Conservation (phyloP, 441 rosid genomes). For the Pelargonium fulgidum region DNA sequence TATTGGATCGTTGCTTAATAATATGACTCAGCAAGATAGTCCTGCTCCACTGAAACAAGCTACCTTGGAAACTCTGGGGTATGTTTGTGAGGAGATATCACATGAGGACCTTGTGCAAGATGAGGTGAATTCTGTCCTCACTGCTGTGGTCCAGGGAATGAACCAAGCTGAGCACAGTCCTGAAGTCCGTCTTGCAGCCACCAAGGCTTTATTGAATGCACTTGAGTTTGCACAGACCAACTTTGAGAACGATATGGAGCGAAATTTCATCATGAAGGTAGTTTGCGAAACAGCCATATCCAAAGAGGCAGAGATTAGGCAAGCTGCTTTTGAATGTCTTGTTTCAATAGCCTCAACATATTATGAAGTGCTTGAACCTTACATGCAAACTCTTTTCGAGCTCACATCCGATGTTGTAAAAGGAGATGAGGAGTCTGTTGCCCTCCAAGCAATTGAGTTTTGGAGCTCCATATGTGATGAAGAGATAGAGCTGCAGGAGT, state of each 20-base stretch:
- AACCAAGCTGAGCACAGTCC: constrained; percentile 37
- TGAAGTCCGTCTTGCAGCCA: constrained; percentile 50
- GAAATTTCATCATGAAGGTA: constrained; percentile 53
- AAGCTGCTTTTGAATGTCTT: constrained; percentile 51
- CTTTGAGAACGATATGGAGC: constrained; percentile 48
- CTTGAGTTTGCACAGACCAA: constrained; percentile 52
- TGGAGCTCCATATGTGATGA: constrained; percentile 53
- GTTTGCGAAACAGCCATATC: constrained; percentile 44
- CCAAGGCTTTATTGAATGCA: constrained; percentile 43
- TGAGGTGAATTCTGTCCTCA: constrained; percentile 46
- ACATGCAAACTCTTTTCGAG: constrained; percentile 39
- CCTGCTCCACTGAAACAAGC: constrained; percentile 48
- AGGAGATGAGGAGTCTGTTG: constrained; percentile 48
- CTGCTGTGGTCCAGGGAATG: constrained; percentile 57
- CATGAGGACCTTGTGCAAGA: constrained; percentile 47
- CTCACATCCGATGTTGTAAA: constrained; percentile 46
- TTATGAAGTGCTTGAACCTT: constrained; percentile 42
- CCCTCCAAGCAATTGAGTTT: constrained; percentile 53
- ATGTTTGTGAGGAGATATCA: constrained; percentile 54
- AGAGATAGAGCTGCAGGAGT: constrained; percentile 41
- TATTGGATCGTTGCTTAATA: constrained; percentile 35
- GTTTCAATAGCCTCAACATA: constrained; percentile 51
- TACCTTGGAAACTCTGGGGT: constrained; percentile 51
- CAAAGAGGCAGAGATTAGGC: constrained; percentile 39
- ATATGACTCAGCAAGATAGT: constrained; percentile 42